These are phyloP conservation scores for Limnanthes douglasii DNA, from an alignment of 345 rosid genomes.

Conservation along the genomic window DNA sequence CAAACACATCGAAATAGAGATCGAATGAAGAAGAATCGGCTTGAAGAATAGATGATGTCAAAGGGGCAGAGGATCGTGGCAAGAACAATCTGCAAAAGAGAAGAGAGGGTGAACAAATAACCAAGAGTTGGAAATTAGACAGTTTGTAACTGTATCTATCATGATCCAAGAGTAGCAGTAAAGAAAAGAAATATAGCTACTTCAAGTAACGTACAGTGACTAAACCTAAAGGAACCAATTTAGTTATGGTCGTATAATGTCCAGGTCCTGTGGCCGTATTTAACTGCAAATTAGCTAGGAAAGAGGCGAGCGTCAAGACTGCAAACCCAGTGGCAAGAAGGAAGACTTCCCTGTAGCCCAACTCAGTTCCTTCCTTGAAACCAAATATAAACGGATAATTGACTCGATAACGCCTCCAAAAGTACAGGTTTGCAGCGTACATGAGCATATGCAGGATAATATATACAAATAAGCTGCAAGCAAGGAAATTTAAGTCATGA, in stretches of 20 bases:
- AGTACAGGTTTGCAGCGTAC: slow-evolving; percentile 43
- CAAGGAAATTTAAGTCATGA: slow-evolving; percentile 6
- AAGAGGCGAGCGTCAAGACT: slow-evolving; percentile 35
- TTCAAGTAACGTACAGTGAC: slow-evolving; percentile 25
- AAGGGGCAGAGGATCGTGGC: slow-evolving; percentile 36
- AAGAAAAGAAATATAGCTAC: slow-evolving; percentile 3
- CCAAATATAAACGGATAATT: slow-evolving; percentile 65
- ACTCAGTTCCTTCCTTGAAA: slow-evolving; percentile 56
- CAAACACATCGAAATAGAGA: slow-evolving; percentile 19
- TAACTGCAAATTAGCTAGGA: slow-evolving; percentile 42
- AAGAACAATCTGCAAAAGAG: slow-evolving; percentile 23
- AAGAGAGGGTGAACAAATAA: not conserved
- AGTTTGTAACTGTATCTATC: not conserved
- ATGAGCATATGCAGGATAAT: slow-evolving; percentile 46
- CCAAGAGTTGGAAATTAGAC: not conserved
- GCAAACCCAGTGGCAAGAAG: slow-evolving; percentile 48
- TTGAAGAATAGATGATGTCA: slow-evolving; percentile 30
- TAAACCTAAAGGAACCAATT: slow-evolving; percentile 43
- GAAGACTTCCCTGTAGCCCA: slow-evolving; percentile 49
- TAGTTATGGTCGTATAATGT: slow-evolving; percentile 24
- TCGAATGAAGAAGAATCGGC: slow-evolving; percentile 19
- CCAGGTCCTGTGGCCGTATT: slow-evolving; percentile 24
- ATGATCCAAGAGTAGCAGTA: not conserved
- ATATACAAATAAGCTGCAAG: slow-evolving; percentile 56
- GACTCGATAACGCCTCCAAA: slow-evolving; percentile 51